Conservation (phyloP, 108 stramenopile species). For the Cyclotella cryptica region DNA sequence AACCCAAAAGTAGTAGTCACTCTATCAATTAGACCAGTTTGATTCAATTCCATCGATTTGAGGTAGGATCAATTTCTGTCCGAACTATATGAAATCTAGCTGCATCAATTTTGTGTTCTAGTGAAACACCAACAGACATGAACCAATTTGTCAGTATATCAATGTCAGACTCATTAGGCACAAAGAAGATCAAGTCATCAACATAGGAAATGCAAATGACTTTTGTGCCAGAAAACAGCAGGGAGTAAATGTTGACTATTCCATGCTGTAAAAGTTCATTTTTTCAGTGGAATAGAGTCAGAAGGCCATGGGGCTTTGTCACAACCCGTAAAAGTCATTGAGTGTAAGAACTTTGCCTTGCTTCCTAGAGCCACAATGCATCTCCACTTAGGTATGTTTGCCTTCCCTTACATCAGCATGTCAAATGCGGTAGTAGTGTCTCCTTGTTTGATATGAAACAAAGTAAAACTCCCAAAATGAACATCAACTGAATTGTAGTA, state of each 20-base stretch:
- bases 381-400: conserved; percentile 33
- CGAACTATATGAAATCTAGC: neutral
- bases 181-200: conserved; percentile 40
- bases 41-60: neutral
- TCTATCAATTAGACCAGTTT: neutral
- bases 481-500: conserved; percentile 46
- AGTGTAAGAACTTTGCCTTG: conserved; percentile 45
- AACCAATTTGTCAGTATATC: neutral
- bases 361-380: conserved; percentile 36
- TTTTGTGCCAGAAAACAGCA: conserved; percentile 1
- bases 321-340: conserved; percentile 28
- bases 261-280: neutral
- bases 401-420: conserved; percentile 30
- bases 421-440: neutral
- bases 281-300: conserved; percentile 19
- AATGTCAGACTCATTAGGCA: conserved; percentile 1
- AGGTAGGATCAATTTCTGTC: neutral
- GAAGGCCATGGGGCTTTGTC: neutral
- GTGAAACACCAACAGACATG: neutral
- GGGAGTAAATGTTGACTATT: neutral
- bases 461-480: conserved; percentile 10
- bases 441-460: conserved; percentile 8
- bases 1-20: neutral
- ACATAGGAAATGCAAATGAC: neutral
- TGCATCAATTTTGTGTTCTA: neutral